Evolutionary conservation across 2,329 filamentous ascomycete genomes (phyloP).

Genomic region (Colletotrichum salicis): DNA sequence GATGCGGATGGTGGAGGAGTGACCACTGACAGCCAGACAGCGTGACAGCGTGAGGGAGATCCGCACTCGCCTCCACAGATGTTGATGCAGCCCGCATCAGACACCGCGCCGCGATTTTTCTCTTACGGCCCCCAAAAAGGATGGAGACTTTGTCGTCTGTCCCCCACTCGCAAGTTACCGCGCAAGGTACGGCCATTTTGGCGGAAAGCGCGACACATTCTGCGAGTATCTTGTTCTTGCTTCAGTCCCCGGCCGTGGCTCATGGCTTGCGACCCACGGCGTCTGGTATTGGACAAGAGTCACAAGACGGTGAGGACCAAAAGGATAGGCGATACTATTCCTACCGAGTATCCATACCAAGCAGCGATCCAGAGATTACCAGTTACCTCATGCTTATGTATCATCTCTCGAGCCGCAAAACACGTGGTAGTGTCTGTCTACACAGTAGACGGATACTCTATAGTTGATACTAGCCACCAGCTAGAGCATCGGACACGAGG

Average conservation of each 20-base stretch:
- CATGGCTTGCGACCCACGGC: not conserved
- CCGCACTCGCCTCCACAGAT: conserved; percentile 14
- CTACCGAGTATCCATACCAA: not conserved
- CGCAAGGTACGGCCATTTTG: conserved; percentile 3
- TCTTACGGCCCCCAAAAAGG: conserved; percentile 27
- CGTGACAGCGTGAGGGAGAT: not conserved
- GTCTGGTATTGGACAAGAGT: not conserved
- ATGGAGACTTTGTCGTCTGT: not conserved
- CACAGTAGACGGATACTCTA: not conserved
- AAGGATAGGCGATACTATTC: conserved; percentile 13
- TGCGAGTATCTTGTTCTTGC: not conserved
- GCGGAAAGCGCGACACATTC: not conserved
- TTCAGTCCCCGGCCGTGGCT: not conserved
- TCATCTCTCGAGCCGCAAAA: not conserved
- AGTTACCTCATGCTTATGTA: not conserved
- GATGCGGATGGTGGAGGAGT: not conserved
- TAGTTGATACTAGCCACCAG: not conserved
- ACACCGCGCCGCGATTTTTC: not conserved
- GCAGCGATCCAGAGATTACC: not conserved
- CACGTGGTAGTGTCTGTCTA: not conserved
- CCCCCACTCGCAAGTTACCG: no score
- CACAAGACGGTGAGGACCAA: conserved; percentile 15
- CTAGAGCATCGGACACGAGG: not conserved
- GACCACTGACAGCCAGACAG: not conserved
- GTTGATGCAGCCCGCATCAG: conserved; percentile 15